phyloP scores from a whole-genome alignment of 352 stramenopile species.

The Stephanocyclus meneghinianus region DNA sequence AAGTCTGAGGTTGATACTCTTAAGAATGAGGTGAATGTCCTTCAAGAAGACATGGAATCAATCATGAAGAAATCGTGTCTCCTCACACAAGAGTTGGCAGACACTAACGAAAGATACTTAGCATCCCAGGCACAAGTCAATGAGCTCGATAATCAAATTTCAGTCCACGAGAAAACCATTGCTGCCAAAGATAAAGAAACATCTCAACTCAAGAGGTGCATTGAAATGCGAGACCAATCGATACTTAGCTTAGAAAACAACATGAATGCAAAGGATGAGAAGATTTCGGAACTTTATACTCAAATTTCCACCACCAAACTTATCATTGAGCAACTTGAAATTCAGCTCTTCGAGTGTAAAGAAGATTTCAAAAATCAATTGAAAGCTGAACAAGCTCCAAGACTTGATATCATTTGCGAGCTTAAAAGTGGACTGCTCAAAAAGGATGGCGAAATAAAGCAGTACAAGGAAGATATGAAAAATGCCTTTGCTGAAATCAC shows the following conservation, averaged over 20 bases:
- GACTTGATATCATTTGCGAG: not conserved
- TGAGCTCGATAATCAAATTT: not conserved
- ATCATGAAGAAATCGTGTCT: not conserved
- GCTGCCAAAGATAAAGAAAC: not conserved
- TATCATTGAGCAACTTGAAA: not conserved
- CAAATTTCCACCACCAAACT: not conserved
- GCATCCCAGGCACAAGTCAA: not conserved
- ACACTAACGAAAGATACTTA: not conserved
- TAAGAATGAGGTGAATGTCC: not conserved
- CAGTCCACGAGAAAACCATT: not conserved
- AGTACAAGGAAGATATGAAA: constrained; percentile 5
- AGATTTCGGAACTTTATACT: not conserved
- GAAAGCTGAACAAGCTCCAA: not conserved
- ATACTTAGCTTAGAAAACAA: not conserved
- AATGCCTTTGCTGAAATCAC: not conserved
- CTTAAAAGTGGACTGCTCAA: not conserved
- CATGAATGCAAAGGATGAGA: not conserved
- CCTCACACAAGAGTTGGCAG: not conserved
- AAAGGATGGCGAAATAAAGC: constrained; percentile 3
- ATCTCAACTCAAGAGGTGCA: not conserved
- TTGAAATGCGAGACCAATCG: not conserved
- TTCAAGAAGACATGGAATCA: not conserved
- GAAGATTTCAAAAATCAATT: constrained; percentile 6
- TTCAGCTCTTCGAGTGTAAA: constrained; percentile 2
- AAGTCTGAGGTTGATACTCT: not conserved